phyloP scores from a whole-genome alignment of 2,329 filamentous ascomycete species.

The Magnaporthiopsis poae region DNA sequence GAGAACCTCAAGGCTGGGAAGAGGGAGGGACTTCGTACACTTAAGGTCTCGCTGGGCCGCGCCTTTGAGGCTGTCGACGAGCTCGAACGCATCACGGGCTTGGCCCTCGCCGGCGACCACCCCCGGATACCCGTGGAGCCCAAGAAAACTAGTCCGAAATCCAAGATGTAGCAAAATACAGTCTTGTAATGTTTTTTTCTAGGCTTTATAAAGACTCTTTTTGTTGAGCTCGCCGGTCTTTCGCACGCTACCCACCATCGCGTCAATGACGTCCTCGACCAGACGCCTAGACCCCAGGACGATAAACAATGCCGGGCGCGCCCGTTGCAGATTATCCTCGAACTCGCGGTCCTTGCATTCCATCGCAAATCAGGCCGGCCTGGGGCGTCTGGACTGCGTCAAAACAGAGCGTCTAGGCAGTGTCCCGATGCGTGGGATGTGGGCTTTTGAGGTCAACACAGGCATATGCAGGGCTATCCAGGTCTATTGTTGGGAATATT shows the following conservation, averaged over 20 bases:
- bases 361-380: neutral
- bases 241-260: neutral
- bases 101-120: slow-evolving; percentile 49
- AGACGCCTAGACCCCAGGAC: neutral
- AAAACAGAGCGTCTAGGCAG: neutral
- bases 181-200: neutral
- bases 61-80: slow-evolving; percentile 73
- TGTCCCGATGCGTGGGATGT: neutral
- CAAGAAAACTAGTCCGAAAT: slow-evolving; percentile 21
- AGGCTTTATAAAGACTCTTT: neutral
- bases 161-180: slow-evolving; percentile 32
- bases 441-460: neutral
- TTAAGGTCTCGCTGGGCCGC: slow-evolving; percentile 74
- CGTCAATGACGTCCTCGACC: neutral
- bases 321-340: neutral
- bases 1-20: slow-evolving; percentile 78
- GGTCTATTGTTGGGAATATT: neutral
- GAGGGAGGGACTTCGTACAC: slow-evolving; percentile 64
- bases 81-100: slow-evolving; percentile 64
- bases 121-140: slow-evolving; percentile 39
- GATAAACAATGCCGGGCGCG: neutral
- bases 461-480: too few species aligned
- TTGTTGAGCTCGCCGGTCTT: neutral
- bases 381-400: neutral
- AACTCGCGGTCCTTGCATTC: neutral